Percentiles rank a stretch among this genome's conserved stretches.
phyloP scores from a whole-genome alignment of 768 basidiomycete species.

The Mycena capillaripes region DNA sequence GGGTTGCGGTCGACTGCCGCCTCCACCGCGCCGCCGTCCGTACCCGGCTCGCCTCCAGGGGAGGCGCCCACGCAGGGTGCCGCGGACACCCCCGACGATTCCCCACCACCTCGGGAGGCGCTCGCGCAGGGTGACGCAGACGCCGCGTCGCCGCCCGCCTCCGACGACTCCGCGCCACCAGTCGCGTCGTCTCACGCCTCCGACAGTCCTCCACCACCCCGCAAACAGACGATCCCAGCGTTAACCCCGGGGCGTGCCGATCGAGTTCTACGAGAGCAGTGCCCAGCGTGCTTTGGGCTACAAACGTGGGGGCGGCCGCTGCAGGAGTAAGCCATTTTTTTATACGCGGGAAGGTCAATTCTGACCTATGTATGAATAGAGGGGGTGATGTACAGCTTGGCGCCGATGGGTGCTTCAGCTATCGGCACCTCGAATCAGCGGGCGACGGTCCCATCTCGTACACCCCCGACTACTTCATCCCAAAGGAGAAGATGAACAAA shows the following conservation, averaged over 20 bases:
- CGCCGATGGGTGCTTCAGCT: slow-evolving; percentile 54
- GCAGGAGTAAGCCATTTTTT: slow-evolving; percentile 35
- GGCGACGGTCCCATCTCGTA: slow-evolving; percentile 51
- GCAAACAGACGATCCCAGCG: background rate
- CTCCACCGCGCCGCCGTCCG: too few species aligned
- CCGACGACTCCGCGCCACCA: too few species aligned
- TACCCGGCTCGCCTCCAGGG: too few species aligned
- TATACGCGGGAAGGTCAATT: slow-evolving; percentile 48
- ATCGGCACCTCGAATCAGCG: slow-evolving; percentile 45
- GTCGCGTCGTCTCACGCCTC: too few species aligned
- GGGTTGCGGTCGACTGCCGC: too few species aligned
- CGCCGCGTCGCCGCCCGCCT: too few species aligned
- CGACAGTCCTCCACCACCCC: background rate
- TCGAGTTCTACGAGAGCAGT: slow-evolving; percentile 42
- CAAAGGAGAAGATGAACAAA: slow-evolving; percentile 48
- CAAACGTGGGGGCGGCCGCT: slow-evolving; percentile 40
- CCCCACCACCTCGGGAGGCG: too few species aligned
- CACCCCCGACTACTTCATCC: slow-evolving; percentile 47
- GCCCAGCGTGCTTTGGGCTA: slow-evolving; percentile 52
- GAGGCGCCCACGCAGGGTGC: too few species aligned
- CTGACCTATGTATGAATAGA: too few species aligned
- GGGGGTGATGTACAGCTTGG: too few species aligned
- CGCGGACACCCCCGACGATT: too few species aligned
- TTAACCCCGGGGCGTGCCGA: slow-evolving; percentile 25
- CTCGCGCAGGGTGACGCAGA: too few species aligned